Conservation (phyloP, 2,329 filamentous ascomycete genomes). For the Alternaria longipes region DNA sequence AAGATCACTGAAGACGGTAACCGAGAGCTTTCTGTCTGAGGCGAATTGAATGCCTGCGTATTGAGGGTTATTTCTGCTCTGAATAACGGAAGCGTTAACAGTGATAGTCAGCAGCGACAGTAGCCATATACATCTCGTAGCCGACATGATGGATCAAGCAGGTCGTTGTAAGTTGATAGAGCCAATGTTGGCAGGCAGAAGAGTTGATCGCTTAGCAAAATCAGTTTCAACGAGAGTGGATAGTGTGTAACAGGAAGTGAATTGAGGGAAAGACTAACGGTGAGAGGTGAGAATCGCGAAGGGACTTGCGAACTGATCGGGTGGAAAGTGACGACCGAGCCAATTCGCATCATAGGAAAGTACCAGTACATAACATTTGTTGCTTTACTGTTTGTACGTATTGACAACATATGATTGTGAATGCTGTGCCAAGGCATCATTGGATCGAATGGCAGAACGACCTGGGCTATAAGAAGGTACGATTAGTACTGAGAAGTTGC, state of each 20-base stretch:
- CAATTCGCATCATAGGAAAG: not conserved
- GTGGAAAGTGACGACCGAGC: not conserved
- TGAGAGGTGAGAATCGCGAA: not conserved
- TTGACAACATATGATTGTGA: not conserved
- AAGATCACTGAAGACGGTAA: constrained; percentile 72
- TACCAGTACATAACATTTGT: not conserved
- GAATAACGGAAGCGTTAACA: constrained; percentile 13
- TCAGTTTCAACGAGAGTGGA: not conserved
- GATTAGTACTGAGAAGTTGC: too few relatives aligned
- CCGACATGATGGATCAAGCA: not conserved
- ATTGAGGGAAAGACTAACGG: not conserved
- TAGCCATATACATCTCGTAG: constrained; percentile 29
- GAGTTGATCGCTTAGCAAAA: not conserved
- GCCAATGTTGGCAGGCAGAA: not conserved
- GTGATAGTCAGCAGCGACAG: constrained; percentile 21
- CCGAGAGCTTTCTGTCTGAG: constrained; percentile 55
- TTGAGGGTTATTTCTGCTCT: constrained; percentile 14
- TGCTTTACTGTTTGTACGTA: not conserved
- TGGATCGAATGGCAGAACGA: not conserved
- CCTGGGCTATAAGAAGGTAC: too few relatives aligned
- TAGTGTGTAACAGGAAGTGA: not conserved
- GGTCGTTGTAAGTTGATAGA: not conserved
- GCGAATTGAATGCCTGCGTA: constrained; percentile 39
- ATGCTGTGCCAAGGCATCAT: not conserved
- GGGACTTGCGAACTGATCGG: not conserved